Base-by-base conservation (phyloP, 495 filamentous ascomycete genomes). In the Aspergillus avenaceus region DNA sequence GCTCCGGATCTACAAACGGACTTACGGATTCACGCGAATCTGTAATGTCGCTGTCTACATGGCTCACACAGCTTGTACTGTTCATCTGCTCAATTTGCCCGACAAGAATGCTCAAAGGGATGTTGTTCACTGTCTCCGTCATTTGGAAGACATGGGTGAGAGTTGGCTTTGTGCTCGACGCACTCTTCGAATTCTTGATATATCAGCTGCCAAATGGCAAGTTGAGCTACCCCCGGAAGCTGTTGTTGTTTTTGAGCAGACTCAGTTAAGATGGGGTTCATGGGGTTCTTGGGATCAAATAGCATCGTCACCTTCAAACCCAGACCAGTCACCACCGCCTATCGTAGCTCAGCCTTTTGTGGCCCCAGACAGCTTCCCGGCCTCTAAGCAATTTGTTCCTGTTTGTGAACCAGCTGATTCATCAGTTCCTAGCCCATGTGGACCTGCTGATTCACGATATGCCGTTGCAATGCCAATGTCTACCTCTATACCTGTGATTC, bases 41-140 rank as follows among this genome's bases (percentile, higher is more conserved):
- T 91, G 87, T 67, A 97, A 97, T 59, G 86, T 97, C 49, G 90
- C 84, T 12, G 91, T 96, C 8, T 98, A 98, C 68, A 97, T 98
- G 59, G 79, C 85, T 0, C 95, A 97, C 67, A 87, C 87, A 2
- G 91, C 92, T 12, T 93, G 89, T 64, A 96, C 92, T 1, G 90
- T 97, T 42, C 95, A 97, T 58, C 77, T 98, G 21, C 84, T 98
- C 42, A 96, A 96, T 56, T 76, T 97, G 1, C 90, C 90, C 0
- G 90, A 96, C 40, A 95, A 91, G 58, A 89, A 88, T 29, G 88
- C 92, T 8, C 85, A 80, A 54, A 75, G 92, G 56, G 93, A 98
- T 66, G 85, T 97, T 37, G 81, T 88, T 9, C 90, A 97, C 52
- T 88, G 90, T 5, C 75, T 97, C n/a, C 88, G 87, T 46, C 88